Percentiles rank a stretch among this genome's conserved stretches.
phyloP scores from a whole-genome alignment of 306 rosid genomes.

The Betula pendula region DNA sequence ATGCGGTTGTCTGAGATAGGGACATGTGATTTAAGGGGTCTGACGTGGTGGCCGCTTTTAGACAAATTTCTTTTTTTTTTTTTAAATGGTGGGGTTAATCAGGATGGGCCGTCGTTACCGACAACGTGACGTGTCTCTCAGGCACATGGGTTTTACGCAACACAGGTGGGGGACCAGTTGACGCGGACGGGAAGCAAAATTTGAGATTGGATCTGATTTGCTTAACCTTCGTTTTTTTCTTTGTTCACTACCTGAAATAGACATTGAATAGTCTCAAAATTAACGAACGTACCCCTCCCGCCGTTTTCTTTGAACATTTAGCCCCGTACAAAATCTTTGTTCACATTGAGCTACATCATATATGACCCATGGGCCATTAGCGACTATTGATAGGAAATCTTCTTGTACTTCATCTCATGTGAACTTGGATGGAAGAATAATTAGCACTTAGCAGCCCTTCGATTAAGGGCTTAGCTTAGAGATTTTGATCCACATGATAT shows the following conservation, averaged over 20 bases:
- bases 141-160: conserved; percentile 27
- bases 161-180: conserved; percentile 25
- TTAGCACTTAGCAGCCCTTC: too few relatives aligned
- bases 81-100: conserved; percentile 13
- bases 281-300: conserved; percentile 9
- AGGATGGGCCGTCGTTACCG: conserved; percentile 22
- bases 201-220: conserved; percentile 26
- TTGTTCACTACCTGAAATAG: not conserved
- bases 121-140: conserved; percentile 48
- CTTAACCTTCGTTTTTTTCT: not conserved
- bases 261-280: not conserved
- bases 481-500: too few relatives aligned
- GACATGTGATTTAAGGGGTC: conserved; percentile 30
- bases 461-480: too few relatives aligned
- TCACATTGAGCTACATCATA: not conserved
- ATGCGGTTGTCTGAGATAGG: conserved; percentile 25
- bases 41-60: conserved; percentile 41
- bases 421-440: too few relatives aligned
- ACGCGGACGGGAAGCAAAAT: conserved; percentile 34
- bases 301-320: conserved; percentile 19
- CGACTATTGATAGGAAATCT: too few relatives aligned
- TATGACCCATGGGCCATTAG: too few relatives aligned
- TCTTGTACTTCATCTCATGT: too few relatives aligned
- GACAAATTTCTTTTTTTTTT: not conserved
- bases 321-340: not conserved